Base-by-base conservation (phyloP, 768 basidiomycete genomes). In the Scleroderma bovista region DNA sequence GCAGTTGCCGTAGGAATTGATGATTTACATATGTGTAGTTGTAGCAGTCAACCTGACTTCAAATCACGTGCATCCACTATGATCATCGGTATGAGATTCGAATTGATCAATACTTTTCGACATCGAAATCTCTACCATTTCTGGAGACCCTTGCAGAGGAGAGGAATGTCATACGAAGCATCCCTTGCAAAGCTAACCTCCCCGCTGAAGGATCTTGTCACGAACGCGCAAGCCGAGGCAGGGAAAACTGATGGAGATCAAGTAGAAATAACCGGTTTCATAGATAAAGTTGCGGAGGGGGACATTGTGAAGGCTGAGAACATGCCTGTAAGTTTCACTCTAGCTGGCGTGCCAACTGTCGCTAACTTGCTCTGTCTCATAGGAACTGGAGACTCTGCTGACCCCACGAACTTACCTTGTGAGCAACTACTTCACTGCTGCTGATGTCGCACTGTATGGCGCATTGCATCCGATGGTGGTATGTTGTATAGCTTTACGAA, bases 391-490 rank as follows among this genome's bases (percentile, higher is more conserved):
- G 62, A 68, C 77, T 1, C 69, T 82, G 40, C 75, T 98, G 44
- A 70, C 78, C 13, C 81, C 88, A 20, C 78, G 84, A 60, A 96
- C 93, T 20, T 97, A 91, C 69, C 68, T 93, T 59, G 87, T 93
- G 58, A 80, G 79, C 64, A 88, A 90, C 69, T 79, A 86, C 58
- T 73, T 93, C 48, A 91, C 93, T 17, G 87, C 83, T 3, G 95
- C 94, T 40, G 96, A 99, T 67, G 80, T 93, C 48, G 89, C 88
- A 10, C 69, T 97, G 44, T 98, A 94, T 66, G 93, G 86, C 22
- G 80, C 84, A n/a, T 76, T 98, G 26, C 87, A 94, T 65, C 84
- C 92, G 7, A 72, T 77, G 44, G 63, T 94, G 53, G 95, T 96
- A 63, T 53, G 89, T 52, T 38, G 7, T 33, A 22, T 23, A 46